Evolutionary conservation across 768 basidiomycete genomes (phyloP), one percentile per base, ranked within the genome.

Genomic region (Tulasnella sp.): DNA sequence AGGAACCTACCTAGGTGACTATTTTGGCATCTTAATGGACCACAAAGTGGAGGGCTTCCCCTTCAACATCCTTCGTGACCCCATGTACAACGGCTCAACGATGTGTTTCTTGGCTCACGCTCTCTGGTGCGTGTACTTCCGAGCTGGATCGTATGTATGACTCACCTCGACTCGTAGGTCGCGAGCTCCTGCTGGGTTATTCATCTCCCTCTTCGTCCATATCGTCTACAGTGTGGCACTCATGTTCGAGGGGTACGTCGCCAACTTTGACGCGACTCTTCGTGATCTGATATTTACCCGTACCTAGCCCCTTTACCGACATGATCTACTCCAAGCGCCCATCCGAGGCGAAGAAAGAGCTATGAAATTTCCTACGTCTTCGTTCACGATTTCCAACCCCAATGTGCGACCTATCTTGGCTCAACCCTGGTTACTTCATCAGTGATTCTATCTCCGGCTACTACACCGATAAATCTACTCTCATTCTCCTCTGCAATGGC

Each of bases 51-150:
- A 91, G 65, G 84, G 86, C 19, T 99, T 99, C 74, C 94, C 94
- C 0, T 99, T 97, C 76, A 94, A 94, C 67, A 77, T 96, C 45
- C 75, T 93, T 39, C 75, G 79, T 17, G 84, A 96, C 68, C 94
- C 94, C 0, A 99, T 99, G 94, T 98, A 99, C 66, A 86, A 91
- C 43, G 94, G 94, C 6, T 90, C 85, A 65, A 92, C 91, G 4
- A 72, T 99, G 73, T 87, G 83, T 67, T 97, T 97, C 71, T 70
- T 79, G 35, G 93, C 82, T 19, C 82, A 80, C 1, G 85, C 94
- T 0, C 74, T 99, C 32, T 94, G 90, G 91, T 91, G 59, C 64
- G 83, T 67, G 17, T 5, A 51, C 49, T 46, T 19, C 15, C 21
- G 34, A 15, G 59, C 23, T n/a, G 19, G 59, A 12, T 49, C 39